Percentiles rank a stretch among this genome's conserved stretches.
Evolutionary conservation across 2,329 filamentous ascomycete genomes (phyloP).

Genomic region (Geosmithia flava): DNA sequence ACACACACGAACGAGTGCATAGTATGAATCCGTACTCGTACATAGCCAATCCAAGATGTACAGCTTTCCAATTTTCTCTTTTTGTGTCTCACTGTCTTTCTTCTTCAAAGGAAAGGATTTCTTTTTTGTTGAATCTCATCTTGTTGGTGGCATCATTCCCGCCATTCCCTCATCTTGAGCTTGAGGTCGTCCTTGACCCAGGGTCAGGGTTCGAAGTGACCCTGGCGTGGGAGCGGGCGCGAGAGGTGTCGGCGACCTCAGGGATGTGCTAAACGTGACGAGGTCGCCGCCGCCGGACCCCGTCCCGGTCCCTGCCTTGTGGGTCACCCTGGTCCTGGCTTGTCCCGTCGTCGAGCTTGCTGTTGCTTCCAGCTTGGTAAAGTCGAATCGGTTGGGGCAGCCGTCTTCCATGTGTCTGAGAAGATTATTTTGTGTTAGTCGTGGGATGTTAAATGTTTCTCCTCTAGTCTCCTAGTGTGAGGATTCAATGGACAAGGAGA

Average conservation of each 20-base stretch:
- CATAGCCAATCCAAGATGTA: neutral
- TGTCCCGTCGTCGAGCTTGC: neutral
- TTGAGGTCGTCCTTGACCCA: neutral
- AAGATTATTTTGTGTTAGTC: conserved; percentile 1
- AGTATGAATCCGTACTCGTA: neutral
- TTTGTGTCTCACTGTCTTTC: neutral
- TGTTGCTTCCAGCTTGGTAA: conserved; percentile 31
- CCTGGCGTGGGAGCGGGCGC: neutral
- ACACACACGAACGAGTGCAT: neutral
- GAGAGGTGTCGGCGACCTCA: neutral
- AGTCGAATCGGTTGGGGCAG: conserved; percentile 55
- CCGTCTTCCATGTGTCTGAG: conserved; percentile 65
- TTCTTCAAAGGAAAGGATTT: neutral
- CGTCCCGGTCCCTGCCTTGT: neutral
- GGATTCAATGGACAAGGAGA: too few species aligned
- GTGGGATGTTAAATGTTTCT: neutral
- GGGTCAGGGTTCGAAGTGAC: neutral
- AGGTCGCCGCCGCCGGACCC: neutral
- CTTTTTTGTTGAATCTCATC: neutral
- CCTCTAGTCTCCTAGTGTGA: too few species aligned
- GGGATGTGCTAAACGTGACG: neutral
- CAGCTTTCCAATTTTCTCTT: neutral
- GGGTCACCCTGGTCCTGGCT: neutral
- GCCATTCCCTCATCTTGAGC: neutral
- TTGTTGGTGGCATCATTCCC: neutral